phyloP scores from a whole-genome alignment of 305 asterid genomes.

The Fraxinus greggii region DNA sequence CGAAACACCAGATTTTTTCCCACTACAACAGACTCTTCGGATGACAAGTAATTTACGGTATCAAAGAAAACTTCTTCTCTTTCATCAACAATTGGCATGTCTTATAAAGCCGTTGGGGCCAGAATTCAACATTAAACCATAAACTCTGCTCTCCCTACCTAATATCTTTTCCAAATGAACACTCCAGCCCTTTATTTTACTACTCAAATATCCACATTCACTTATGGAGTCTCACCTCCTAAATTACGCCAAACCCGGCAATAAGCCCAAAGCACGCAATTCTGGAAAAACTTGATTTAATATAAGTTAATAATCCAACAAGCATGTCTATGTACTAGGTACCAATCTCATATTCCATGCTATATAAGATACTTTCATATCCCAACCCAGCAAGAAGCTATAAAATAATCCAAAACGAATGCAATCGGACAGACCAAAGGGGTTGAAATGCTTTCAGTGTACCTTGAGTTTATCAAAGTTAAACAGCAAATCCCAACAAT shows the following conservation, averaged over 20 bases:
- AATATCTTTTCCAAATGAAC: slow-evolving; percentile 19
- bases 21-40: slow-evolving; percentile 32
- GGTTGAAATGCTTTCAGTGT: slow-evolving; percentile 12
- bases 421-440: slow-evolving; percentile 16
- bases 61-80: slow-evolving; percentile 69
- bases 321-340: slow-evolving; percentile 40
- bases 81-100: slow-evolving; percentile 47
- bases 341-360: slow-evolving; percentile 29
- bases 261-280: slow-evolving; percentile 24
- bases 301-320: slow-evolving; percentile 2
- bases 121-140: slow-evolving; percentile 37
- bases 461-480: slow-evolving; percentile 37
- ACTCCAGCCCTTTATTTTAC: slow-evolving; percentile 18
- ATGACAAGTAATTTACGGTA: slow-evolving; percentile 39
- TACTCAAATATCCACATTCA: slow-evolving; percentile 29
- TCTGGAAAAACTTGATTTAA: not conserved
- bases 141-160: slow-evolving; percentile 10
- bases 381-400: slow-evolving; percentile 22
- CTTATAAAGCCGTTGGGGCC: slow-evolving; percentile 23
- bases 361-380: not conserved
- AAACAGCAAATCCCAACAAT: slow-evolving; percentile 48
- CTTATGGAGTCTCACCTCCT: slow-evolving; percentile 45
- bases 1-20: slow-evolving; percentile 8
- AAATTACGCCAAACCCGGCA: slow-evolving; percentile 26
- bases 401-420: slow-evolving; percentile 23